Base-by-base conservation (phyloP, 2,329 filamentous ascomycete genomes). In the Metarhizium rileyi region DNA sequence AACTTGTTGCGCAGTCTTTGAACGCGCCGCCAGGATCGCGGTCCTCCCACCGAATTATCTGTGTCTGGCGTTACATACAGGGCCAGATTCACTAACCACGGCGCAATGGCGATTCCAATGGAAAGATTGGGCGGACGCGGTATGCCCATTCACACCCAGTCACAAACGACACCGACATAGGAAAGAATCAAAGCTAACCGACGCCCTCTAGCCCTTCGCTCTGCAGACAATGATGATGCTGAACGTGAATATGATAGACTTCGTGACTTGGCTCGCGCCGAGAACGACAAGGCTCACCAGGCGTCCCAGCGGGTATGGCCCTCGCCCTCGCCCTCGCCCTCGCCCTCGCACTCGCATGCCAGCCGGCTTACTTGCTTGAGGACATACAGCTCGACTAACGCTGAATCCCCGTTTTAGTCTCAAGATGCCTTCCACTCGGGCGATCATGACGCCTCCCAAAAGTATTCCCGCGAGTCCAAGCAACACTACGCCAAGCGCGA, bases 221-320 rank as follows among this genome's bases (percentile, higher is more conserved):
- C 89, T 65, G 76, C 76, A 52, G 75, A 83, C 57, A 80, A 79
- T 62, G 72, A 72, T 57, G 77, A 83, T 52, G 75, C 81, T 49
- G 90, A 97, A 73, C 81, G 77, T 58, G 90, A 97, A 71, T 97
- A 97, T 69, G 90, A 97, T 65, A 86, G 88, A 48, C 78, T 97
- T 42, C 88, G 93, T 61, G 83, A 85, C 58, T 77, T 90, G 18
- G 93, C 91, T 18, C 83, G 87, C 55, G 76, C 82, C 60, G 90
- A 95, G 74, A 88, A 86, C 51, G 72, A 76, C 47, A 88, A 93
- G 71, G 86, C 88, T 57, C 80, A 80, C 55, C 76, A 78, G 47
- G 95, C 87, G 71, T 90, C 90, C 62, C 80, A 88, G 55, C 75
- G 76, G 61, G 84, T 87, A 72, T 49, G 72, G 10, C 44, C 7